Evolutionary conservation across 768 basidiomycete species (phyloP).

Genomic region (Mycena galericulata): DNA sequence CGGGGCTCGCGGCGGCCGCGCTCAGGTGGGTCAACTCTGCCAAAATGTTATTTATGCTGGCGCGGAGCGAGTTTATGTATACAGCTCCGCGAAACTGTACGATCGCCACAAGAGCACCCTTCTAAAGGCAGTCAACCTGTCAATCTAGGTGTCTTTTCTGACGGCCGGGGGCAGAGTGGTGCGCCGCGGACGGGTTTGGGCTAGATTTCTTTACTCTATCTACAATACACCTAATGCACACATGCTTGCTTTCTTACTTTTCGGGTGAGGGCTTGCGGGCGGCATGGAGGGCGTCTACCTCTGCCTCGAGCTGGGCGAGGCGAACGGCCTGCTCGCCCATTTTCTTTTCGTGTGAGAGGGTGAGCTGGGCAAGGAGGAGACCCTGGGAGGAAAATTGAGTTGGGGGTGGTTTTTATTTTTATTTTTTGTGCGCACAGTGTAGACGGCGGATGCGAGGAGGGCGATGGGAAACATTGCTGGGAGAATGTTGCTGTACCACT

Average conservation of each 20-base stretch:
- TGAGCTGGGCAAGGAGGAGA: slow-evolving; percentile 71
- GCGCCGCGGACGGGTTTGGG: slow-evolving; percentile 30
- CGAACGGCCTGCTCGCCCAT: slow-evolving; percentile 69
- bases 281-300: slow-evolving; percentile 57
- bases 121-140: slow-evolving; percentile 56
- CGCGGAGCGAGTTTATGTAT: slow-evolving; percentile 17
- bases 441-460: slow-evolving; percentile 82
- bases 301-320: slow-evolving; percentile 67
- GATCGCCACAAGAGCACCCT: slow-evolving; percentile 76
- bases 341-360: slow-evolving; percentile 78
- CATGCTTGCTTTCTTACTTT: slow-evolving; percentile 27
- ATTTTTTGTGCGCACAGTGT: slow-evolving; percentile 62
- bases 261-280: slow-evolving; percentile 18
- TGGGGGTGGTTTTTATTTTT: slow-evolving; percentile 7
- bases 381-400: slow-evolving; percentile 55
- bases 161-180: slow-evolving; percentile 9
- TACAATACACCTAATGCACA: slow-evolving; percentile 11
- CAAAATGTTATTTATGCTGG: slow-evolving; percentile 14
- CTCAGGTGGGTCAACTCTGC: slow-evolving; percentile 65
- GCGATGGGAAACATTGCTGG: slow-evolving; percentile 86
- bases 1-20: slow-evolving; percentile 77
- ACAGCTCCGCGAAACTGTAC: slow-evolving; percentile 79
- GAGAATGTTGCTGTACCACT: slow-evolving; percentile 75
- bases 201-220: slow-evolving; percentile 35
- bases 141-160: slow-evolving; percentile 37